Conservation (phyloP, 2,329 filamentous ascomycete genomes). For the Beauveria brongniartii region DNA sequence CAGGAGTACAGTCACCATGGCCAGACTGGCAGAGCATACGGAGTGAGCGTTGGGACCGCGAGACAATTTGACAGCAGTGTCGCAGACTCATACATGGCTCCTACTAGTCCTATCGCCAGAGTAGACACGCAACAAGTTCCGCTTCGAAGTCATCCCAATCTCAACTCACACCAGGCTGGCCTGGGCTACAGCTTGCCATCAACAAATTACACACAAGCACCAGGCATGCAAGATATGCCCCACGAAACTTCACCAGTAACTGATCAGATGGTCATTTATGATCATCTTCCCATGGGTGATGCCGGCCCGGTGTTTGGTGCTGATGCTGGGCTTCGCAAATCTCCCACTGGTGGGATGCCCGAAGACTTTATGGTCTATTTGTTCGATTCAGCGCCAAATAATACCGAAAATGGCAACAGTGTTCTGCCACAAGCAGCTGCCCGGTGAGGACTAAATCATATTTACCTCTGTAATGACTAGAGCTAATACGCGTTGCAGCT, state of each 20-base stretch:
- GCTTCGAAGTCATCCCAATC: neutral
- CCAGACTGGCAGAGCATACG: neutral
- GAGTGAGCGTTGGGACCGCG: neutral
- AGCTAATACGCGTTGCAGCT: conserved; percentile 32
- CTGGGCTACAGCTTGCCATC: neutral
- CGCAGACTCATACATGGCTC: neutral
- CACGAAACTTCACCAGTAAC: conserved; percentile 13
- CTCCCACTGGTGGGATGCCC: conserved; percentile 73
- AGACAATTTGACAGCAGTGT: neutral
- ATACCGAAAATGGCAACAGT: neutral
- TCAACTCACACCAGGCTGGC: neutral
- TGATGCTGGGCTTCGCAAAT: conserved; percentile 71
- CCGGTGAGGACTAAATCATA: conserved; percentile 33
- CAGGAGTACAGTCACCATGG: neutral
- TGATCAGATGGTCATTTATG: conserved; percentile 51
- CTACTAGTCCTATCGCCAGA: neutral
- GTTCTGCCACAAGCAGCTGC: conserved; percentile 33
- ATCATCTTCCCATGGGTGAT: conserved; percentile 55
- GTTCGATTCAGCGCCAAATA: conserved; percentile 56
- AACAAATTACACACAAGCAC: neutral
- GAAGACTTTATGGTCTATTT: conserved; percentile 83
- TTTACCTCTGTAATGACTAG: neutral
- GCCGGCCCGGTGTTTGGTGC: conserved; percentile 82
- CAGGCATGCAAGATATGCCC: neutral
- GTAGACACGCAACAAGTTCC: neutral